Evolutionary conservation across 495 filamentous ascomycete species (phyloP).

Genomic region (Penicillium pulvis): DNA sequence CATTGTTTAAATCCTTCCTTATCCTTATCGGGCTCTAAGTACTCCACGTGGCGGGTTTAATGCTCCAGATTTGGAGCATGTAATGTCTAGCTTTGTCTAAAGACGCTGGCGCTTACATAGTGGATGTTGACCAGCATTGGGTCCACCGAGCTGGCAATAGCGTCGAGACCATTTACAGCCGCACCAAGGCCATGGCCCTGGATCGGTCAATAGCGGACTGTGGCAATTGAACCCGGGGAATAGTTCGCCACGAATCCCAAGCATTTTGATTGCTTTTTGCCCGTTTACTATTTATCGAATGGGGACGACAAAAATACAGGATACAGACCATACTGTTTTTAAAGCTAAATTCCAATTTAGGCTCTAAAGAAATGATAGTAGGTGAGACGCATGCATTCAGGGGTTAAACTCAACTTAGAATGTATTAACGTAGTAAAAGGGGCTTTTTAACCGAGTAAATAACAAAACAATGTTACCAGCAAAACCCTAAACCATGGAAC

Average conservation of each 20-base stretch:
- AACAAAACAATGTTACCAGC: background rate
- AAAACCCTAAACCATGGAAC: background rate
- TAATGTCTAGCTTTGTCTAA: background rate
- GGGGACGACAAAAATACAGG: background rate
- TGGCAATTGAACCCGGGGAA: background rate
- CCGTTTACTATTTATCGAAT: background rate
- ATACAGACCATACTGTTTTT: background rate
- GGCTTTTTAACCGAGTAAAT: background rate
- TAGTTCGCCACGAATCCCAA: background rate
- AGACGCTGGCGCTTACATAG: slow-evolving; percentile 6
- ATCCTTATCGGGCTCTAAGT: background rate
- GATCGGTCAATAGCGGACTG: background rate
- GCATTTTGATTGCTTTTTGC: background rate
- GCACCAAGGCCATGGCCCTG: slow-evolving; percentile 5
- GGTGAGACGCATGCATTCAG: too few species aligned
- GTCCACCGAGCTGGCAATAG: slow-evolving; percentile 16
- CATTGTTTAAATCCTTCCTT: background rate
- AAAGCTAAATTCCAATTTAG: too few species aligned
- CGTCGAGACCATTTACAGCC: slow-evolving; percentile 10
- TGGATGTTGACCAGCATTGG: slow-evolving; percentile 5
- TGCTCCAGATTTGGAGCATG: background rate
- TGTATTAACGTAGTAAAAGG: too few species aligned
- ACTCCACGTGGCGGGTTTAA: background rate
- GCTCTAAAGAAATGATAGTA: too few species aligned
- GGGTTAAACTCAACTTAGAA: too few species aligned